Conservation (phyloP, 225 moss, liverwort and hornwort genomes). For the Pleurozium schreberi region DNA sequence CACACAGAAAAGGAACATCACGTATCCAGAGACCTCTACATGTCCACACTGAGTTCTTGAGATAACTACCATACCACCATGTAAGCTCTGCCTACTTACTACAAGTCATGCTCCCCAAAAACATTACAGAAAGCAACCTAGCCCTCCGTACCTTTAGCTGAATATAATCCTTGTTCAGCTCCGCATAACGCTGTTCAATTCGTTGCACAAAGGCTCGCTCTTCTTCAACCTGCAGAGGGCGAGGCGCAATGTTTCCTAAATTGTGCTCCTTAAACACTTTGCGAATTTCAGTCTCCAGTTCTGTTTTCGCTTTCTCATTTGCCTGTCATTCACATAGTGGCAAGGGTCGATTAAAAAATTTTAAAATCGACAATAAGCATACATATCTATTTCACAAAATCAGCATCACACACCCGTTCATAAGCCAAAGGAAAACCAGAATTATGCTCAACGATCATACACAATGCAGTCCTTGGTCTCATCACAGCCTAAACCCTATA, state of each 20-base stretch:
- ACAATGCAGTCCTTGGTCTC: not conserved
- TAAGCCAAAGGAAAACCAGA: not conserved
- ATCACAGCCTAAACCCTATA: not conserved
- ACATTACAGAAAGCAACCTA: not conserved
- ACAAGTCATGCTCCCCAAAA: not conserved
- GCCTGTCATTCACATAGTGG: conserved; percentile 28
- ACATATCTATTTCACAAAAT: not conserved
- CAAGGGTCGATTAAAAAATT: not conserved
- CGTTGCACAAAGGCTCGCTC: conserved; percentile 44
- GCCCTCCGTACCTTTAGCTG: conserved; percentile 41
- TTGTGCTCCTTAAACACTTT: conserved; percentile 59
- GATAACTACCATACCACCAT: not conserved
- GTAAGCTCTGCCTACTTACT: not conserved
- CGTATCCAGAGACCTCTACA: not conserved
- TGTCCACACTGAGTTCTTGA: not conserved
- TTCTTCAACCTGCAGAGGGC: conserved; percentile 50
- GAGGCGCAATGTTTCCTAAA: conserved; percentile 39
- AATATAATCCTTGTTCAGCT: conserved; percentile 48
- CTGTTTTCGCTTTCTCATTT: conserved; percentile 48
- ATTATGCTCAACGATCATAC: not conserved
- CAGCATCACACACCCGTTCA: not conserved
- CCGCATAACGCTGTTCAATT: conserved; percentile 49
- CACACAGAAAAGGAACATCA: not conserved
- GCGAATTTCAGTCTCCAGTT: conserved; percentile 57
- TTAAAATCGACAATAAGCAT: not conserved